These are phyloP conservation scores for Boletus holoroseus DNA, from an alignment of 1,284 basidiomycete species.

Conservation along the genomic window DNA sequence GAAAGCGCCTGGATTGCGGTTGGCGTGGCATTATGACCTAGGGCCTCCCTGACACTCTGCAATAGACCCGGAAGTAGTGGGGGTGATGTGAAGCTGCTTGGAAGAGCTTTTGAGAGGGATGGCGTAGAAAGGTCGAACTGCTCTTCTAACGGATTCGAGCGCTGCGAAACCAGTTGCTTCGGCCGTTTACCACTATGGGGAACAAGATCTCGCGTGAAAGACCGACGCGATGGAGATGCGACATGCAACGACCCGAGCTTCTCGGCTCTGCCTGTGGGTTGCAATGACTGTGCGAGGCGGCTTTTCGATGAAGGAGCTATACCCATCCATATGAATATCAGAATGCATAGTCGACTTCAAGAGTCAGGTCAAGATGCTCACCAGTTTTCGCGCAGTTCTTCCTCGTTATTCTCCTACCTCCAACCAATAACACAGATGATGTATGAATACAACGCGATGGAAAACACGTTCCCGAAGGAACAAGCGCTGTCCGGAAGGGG, in stretches of 20 bases:
- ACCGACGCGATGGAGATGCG: constrained; percentile 20
- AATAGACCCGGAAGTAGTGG: constrained; percentile 62
- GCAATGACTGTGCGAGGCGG: constrained; percentile 37
- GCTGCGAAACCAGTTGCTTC: constrained; percentile 2
- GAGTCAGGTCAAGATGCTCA: constrained; percentile 10
- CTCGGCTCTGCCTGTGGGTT: constrained; percentile 29
- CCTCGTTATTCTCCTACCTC: constrained; percentile 11
- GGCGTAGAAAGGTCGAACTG: constrained; percentile 38
- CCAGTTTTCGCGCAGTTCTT: constrained; percentile 14
- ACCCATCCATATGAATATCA: not conserved
- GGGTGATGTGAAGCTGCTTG: constrained; percentile 50
- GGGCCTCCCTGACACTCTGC: constrained; percentile 47
- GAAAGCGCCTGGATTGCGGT: constrained; percentile 74
- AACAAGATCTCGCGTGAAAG: constrained; percentile 27
- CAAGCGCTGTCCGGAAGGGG: constrained; percentile 2
- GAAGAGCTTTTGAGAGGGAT: constrained; percentile 17
- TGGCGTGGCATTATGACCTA: constrained; percentile 52
- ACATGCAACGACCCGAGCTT: constrained; percentile 33
- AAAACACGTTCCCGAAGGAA: constrained; percentile 1
- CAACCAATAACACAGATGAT: constrained; percentile 7
- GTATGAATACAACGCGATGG: constrained; percentile 12
- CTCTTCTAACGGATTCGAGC: constrained; percentile 33
- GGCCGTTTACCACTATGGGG: constrained; percentile 27
- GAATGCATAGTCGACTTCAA: not conserved
- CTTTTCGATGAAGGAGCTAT: constrained; percentile 32